phyloP scores from a whole-genome alignment of 2,329 filamentous ascomycete species.

The Aspergillus hortae region DNA sequence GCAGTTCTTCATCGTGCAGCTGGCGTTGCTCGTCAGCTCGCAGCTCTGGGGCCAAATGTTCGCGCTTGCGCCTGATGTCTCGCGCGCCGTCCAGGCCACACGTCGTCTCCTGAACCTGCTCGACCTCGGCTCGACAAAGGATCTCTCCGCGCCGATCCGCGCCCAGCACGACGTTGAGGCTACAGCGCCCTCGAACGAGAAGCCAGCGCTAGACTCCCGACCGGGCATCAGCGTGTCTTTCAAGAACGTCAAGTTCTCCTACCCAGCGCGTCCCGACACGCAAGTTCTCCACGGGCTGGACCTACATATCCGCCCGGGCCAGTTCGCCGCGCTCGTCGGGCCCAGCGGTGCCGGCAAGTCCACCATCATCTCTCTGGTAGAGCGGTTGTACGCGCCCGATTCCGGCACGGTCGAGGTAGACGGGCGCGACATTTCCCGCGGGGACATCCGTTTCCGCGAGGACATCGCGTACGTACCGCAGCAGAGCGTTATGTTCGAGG shows the following conservation, averaged over 20 bases:
- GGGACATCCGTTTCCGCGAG: constrained; percentile 35
- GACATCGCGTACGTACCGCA: constrained; percentile 46
- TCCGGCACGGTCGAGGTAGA: constrained; percentile 64
- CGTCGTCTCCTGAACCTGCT: neutral
- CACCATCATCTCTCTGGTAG: constrained; percentile 59
- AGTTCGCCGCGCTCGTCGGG: constrained; percentile 57
- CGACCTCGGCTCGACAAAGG: neutral
- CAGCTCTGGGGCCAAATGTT: constrained; percentile 72
- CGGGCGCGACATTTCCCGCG: constrained; percentile 52
- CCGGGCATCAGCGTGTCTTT: constrained; percentile 36
- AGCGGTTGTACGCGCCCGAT: constrained; percentile 66
- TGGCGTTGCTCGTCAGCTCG: constrained; percentile 67
- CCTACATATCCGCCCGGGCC: constrained; percentile 47
- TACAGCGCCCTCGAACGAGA: neutral
- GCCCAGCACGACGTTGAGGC: neutral
- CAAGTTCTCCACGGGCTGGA: constrained; percentile 55
- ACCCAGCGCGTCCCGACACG: constrained; percentile 60
- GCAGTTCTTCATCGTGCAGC: constrained; percentile 68
- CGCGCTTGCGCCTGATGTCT: constrained; percentile 67
- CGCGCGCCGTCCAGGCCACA: constrained; percentile 36
- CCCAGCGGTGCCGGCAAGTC: constrained; percentile 60
- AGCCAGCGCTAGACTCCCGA: neutral
- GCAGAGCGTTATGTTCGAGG: constrained; percentile 46
- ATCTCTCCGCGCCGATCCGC: neutral
- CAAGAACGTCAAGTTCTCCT: constrained; percentile 61